Conservation (phyloP, 2,329 filamentous ascomycete species). For the Aschersonia sp. region DNA sequence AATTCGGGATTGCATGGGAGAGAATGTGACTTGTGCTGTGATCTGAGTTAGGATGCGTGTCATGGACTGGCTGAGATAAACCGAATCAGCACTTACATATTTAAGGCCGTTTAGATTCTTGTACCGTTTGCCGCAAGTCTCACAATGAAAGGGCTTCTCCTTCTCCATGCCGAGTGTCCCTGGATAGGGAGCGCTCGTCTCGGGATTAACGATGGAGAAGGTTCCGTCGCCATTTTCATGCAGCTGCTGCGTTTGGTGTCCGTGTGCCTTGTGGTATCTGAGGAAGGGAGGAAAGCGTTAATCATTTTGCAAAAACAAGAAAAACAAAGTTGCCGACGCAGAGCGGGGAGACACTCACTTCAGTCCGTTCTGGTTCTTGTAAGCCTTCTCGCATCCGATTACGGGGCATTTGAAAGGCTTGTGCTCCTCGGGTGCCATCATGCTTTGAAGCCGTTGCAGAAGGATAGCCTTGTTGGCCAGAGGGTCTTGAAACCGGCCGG, state of each 20-base stretch:
- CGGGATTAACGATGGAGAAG: conserved; percentile 94
- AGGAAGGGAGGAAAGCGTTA: not conserved
- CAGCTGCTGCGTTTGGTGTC: conserved; percentile 90
- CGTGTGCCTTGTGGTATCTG: conserved; percentile 64
- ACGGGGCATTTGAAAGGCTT: conserved; percentile 97
- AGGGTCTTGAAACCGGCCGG: conserved; percentile 63
- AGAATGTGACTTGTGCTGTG: conserved; percentile 63
- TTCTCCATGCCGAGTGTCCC: conserved; percentile 99
- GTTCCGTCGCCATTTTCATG: conserved; percentile 95
- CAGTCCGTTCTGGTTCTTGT: conserved; percentile 97
- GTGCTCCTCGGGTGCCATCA: conserved; percentile 65
- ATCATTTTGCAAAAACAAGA: no score
- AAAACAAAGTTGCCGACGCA: no score
- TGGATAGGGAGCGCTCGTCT: conserved; percentile 86
- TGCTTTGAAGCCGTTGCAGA: conserved; percentile 41
- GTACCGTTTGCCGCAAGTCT: conserved; percentile 93
- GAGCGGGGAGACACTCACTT: conserved; percentile 48
- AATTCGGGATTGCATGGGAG: conserved; percentile 80
- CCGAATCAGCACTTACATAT: conserved; percentile 48
- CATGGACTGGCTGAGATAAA: not conserved
- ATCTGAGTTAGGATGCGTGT: conserved; percentile 14
- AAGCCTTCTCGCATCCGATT: conserved; percentile 96
- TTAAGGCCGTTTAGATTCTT: conserved; percentile 98
- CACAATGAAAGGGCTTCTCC: conserved; percentile 96
- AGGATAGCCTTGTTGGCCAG: conserved; percentile 46